Evolutionary conservation across 176 grass and related monocot genomes (phyloP).

Genomic region (Phoenix roebelenii): DNA sequence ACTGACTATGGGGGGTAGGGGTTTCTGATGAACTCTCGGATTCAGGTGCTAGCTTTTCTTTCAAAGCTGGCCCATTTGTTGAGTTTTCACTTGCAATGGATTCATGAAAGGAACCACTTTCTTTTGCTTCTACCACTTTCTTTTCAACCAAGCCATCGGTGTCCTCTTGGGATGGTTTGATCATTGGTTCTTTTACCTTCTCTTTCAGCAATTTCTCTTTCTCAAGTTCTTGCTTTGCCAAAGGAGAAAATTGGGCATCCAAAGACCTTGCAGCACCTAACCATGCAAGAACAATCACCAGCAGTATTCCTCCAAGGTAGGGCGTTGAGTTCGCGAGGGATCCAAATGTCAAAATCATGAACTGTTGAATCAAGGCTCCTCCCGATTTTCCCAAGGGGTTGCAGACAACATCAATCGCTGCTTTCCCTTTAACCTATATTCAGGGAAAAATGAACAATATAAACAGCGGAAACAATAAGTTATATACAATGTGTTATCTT

Average conservation of each 20-base stretch:
- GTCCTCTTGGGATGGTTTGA: conserved; percentile 8
- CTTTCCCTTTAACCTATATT: conserved; percentile 84
- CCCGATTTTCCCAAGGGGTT: conserved; percentile 96
- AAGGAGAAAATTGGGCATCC: conserved; percentile 78
- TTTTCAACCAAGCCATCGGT: not conserved
- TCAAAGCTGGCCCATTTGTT: conserved; percentile 27
- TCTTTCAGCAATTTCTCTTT: conserved; percentile 55
- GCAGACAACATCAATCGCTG: conserved; percentile 98
- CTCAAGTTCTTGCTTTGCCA: conserved; percentile 82
- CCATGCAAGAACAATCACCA: conserved; percentile 88
- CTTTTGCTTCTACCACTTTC: not conserved
- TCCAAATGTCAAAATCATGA: conserved; percentile 95
- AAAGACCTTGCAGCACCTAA: conserved; percentile 71
- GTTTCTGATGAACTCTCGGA: conserved; percentile 39
- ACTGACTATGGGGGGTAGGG: conserved; percentile 40
- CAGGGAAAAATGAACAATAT: not conserved
- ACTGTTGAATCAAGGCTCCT: conserved; percentile 94
- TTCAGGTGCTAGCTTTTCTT: conserved; percentile 31
- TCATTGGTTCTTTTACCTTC: conserved; percentile 32
- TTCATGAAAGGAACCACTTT: conserved; percentile 10
- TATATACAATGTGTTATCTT: too few species aligned
- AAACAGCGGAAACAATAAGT: too few species aligned
- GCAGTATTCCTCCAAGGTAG: conserved; percentile 89
- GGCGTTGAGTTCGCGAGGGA: conserved; percentile 91
- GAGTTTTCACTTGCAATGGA: conserved; percentile 28